Percentiles rank a stretch among this genome's conserved stretches.
Conservation (phyloP, 306 rosid genomes). For the Gillenia trifoliata region DNA sequence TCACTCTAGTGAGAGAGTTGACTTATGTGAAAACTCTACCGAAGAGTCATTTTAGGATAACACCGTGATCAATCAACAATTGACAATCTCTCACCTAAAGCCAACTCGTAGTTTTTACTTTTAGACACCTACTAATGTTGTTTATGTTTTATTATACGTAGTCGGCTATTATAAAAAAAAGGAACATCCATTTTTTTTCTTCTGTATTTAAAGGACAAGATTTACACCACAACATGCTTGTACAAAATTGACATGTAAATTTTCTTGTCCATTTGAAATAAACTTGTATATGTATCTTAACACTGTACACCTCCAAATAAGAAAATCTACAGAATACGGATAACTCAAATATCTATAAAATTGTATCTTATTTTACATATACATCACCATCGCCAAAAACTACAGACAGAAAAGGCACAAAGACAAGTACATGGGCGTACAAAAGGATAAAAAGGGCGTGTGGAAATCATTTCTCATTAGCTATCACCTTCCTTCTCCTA, state of each 20-base stretch:
- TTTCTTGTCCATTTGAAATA: too few relatives aligned
- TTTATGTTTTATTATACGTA: too few relatives aligned
- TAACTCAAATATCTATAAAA: neutral
- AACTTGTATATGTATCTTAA: too few relatives aligned
- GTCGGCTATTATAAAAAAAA: neutral
- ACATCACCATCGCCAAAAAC: neutral
- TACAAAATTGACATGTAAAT: too few relatives aligned
- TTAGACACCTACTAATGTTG: neutral
- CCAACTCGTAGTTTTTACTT: too few relatives aligned
- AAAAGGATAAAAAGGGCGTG: too few relatives aligned
- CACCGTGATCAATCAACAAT: neutral
- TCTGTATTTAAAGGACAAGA: neutral
- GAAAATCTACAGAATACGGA: too few relatives aligned
- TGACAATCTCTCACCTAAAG: too few relatives aligned
- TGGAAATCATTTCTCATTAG: neutral
- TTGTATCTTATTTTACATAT: neutral
- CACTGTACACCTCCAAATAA: too few relatives aligned
- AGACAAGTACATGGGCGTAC: neutral
- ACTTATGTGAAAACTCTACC: too few relatives aligned
- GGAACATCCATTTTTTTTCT: neutral
- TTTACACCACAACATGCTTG: neutral
- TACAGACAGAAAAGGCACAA: neutral
- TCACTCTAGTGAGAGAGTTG: too few relatives aligned
- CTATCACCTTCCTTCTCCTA: slow-evolving; percentile 21
- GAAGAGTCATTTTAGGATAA: neutral